Percentiles rank a stretch among this genome's conserved stretches.
Conservation (phyloP, 1,284 basidiomycete genomes). For the Pyrrhoderma noxium region DNA sequence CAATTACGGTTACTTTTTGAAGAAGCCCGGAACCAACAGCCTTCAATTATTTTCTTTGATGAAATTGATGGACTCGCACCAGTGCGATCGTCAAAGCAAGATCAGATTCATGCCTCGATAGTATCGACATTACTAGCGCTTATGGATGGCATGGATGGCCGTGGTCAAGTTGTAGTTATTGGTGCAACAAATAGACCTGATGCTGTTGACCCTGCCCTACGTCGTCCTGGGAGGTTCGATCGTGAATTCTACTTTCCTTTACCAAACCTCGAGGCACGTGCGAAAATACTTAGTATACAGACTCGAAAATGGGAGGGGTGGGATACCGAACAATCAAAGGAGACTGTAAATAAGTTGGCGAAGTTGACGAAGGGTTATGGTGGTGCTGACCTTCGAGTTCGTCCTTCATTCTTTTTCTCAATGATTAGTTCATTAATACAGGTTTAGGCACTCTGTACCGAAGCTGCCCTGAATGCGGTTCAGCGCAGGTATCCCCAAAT, state of each 20-base stretch:
- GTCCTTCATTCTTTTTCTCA: slow-evolving; percentile 26
- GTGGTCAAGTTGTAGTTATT: slow-evolving; percentile 96
- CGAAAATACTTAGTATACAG: slow-evolving; percentile 89
- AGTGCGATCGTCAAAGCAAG: slow-evolving; percentile 95
- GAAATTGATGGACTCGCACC: slow-evolving; percentile 99
- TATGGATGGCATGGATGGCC: slow-evolving; percentile 99
- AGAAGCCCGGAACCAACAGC: slow-evolving; percentile 89
- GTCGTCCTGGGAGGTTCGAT: slow-evolving; percentile 94
- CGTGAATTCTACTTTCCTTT: slow-evolving; percentile 98
- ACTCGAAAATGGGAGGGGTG: slow-evolving; percentile 89
- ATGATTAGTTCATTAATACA: slow-evolving; percentile 4
- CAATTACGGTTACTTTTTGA: slow-evolving; percentile 95
- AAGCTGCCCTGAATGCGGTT: slow-evolving; percentile 94
- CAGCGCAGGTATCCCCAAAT: slow-evolving; percentile 97
- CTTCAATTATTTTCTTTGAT: slow-evolving; percentile 95
- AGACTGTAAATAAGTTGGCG: slow-evolving; percentile 67
- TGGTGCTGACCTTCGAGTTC: slow-evolving; percentile 89
- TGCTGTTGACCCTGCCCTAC: slow-evolving; percentile 91
- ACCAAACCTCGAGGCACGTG: slow-evolving; percentile 77
- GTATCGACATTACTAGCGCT: slow-evolving; percentile 94
- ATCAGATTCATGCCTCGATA: slow-evolving; percentile 98
- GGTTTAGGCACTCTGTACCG: slow-evolving; percentile 83
- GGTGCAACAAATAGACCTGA: slow-evolving; percentile 98
- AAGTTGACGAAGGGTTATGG: slow-evolving; percentile 96
- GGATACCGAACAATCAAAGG: slow-evolving; percentile 45